Conservation (phyloP, 768 basidiomycete species). For the Hericium alpestre region DNA sequence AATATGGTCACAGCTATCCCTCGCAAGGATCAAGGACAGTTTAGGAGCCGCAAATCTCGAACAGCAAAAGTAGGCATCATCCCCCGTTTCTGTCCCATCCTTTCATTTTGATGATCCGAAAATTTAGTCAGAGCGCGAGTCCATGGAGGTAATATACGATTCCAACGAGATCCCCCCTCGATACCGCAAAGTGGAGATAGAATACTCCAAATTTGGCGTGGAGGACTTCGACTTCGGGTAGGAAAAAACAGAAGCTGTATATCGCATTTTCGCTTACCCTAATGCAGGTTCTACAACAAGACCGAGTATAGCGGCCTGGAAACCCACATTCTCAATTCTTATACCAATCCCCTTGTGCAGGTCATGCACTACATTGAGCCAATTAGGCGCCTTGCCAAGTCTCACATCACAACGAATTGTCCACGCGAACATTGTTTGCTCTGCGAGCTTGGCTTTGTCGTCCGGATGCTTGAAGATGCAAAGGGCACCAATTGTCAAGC, state of each 20-base stretch:
- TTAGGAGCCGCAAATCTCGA: conserved; percentile 70
- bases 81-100: background rate
- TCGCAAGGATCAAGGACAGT: conserved; percentile 56
- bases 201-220: conserved; percentile 96
- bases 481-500: conserved; percentile 90
- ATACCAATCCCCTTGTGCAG: conserved; percentile 86
- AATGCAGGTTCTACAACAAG: conserved; percentile 68
- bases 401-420: conserved; percentile 85
- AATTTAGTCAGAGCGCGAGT: background rate
- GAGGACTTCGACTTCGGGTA: conserved; percentile 99
- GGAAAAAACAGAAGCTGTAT: conserved; percentile 11
- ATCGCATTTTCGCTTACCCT: background rate
- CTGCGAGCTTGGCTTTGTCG: conserved; percentile 91
- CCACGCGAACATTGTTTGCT: conserved; percentile 84
- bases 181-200: conserved; percentile 92
- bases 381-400: conserved; percentile 74
- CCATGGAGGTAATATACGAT: conserved; percentile 30
- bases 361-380: conserved; percentile 79
- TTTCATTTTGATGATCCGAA: background rate
- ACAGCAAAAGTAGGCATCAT: conserved; percentile 32
- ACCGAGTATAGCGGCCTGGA: conserved; percentile 87
- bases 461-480: conserved; percentile 93
- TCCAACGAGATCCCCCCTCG: conserved; percentile 60
- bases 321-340: conserved; percentile 94
- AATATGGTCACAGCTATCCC: conserved; percentile 55